phyloP scores from a whole-genome alignment of 768 basidiomycete genomes.

The Dentipellis sp. region DNA sequence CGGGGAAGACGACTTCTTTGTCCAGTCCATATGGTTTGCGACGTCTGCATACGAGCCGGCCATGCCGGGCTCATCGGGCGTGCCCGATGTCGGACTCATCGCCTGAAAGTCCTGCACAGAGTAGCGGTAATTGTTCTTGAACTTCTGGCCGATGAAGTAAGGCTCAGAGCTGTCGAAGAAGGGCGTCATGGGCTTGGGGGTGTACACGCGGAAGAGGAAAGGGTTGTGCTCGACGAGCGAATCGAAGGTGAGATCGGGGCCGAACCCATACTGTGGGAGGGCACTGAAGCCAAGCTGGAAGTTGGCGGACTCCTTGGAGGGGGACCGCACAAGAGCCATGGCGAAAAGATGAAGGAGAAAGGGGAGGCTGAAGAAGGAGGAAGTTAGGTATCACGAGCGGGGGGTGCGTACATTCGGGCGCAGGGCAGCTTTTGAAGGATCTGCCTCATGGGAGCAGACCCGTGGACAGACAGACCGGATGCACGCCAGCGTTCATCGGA shows the following conservation, averaged over 20 bases:
- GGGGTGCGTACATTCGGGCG: background rate
- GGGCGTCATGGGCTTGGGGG: slow-evolving; percentile 51
- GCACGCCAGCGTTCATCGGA: background rate
- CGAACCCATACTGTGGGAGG: slow-evolving; percentile 71
- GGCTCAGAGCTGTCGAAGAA: slow-evolving; percentile 46
- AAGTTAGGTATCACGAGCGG: background rate
- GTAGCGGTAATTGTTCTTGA: slow-evolving; percentile 29
- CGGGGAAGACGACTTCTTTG: slow-evolving; percentile 57
- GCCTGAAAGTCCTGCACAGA: slow-evolving; percentile 18
- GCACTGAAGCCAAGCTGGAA: slow-evolving; percentile 17
- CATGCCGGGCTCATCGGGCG: slow-evolving; percentile 11
- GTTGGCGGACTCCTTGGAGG: slow-evolving; percentile 12
- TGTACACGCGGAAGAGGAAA: slow-evolving; percentile 76
- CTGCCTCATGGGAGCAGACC: background rate
- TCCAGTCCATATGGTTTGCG: slow-evolving; percentile 68
- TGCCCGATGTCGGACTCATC: slow-evolving; percentile 8
- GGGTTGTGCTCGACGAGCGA: slow-evolving; percentile 53
- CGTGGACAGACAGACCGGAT: background rate
- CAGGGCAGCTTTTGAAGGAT: background rate
- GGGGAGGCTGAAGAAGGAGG: background rate
- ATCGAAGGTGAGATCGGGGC: slow-evolving; percentile 51
- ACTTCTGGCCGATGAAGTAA: slow-evolving; percentile 62
- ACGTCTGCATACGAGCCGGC: slow-evolving; percentile 49
- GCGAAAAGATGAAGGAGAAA: background rate
- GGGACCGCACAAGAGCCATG: background rate